Percentiles rank a stretch among this genome's conserved stretches.
phyloP scores from a whole-genome alignment of 257 asterid genomes.

The Eucommia ulmoides region DNA sequence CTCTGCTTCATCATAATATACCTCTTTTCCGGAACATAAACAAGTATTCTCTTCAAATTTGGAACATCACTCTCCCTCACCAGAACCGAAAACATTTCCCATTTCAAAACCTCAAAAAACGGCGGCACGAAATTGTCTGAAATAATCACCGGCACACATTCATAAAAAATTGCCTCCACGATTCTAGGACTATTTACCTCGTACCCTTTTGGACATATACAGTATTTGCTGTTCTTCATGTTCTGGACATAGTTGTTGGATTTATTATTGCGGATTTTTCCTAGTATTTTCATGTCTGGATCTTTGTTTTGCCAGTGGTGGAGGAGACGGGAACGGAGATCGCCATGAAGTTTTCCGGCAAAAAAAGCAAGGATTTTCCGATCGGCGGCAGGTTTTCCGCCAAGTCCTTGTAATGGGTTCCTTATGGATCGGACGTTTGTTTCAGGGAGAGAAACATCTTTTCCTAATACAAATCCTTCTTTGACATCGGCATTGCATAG shows the following conservation, averaged over 20 bases:
- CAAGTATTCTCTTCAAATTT: slow-evolving; percentile 51
- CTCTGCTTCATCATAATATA: slow-evolving; percentile 56
- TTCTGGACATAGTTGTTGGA: slow-evolving; percentile 52
- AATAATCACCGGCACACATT: slow-evolving; percentile 93
- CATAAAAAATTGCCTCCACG: slow-evolving; percentile 90
- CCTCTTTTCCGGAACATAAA: slow-evolving; percentile 41
- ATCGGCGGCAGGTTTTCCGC: slow-evolving; percentile 65
- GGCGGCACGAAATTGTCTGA: slow-evolving; percentile 86
- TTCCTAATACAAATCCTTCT: slow-evolving; percentile 70
- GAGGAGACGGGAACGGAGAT: slow-evolving; percentile 65
- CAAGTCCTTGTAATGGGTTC: slow-evolving; percentile 51
- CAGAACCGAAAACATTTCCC: slow-evolving; percentile 84
- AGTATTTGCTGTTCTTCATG: slow-evolving; percentile 93
- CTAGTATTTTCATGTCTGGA: slow-evolving; percentile 69
- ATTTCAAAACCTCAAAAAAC: slow-evolving; percentile 60
- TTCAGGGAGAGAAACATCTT: slow-evolving; percentile 84
- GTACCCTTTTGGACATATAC: slow-evolving; percentile 76
- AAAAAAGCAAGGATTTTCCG: slow-evolving; percentile 73
- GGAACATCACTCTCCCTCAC: slow-evolving; percentile 76
- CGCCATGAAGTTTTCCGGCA: slow-evolving; percentile 93
- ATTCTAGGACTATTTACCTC: slow-evolving; percentile 93
- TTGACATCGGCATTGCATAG: slow-evolving; percentile 64
- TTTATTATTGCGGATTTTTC: slow-evolving; percentile 26
- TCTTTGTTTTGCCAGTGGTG: slow-evolving; percentile 71
- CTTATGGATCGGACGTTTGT: slow-evolving; percentile 38